Conservation (phyloP, 257 asterid genomes). For the Solanum rostratum region DNA sequence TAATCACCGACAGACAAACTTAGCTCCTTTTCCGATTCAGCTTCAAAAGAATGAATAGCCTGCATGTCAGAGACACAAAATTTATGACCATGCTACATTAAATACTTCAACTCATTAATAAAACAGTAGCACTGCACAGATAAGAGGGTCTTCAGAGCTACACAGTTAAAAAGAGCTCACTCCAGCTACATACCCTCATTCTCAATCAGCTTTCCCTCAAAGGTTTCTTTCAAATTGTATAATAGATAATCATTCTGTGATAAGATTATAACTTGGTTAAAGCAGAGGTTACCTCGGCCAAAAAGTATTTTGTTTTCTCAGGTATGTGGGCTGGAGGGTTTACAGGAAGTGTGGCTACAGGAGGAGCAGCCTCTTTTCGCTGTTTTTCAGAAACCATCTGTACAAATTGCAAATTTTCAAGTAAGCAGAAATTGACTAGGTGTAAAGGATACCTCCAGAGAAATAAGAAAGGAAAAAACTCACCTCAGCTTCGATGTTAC, state of each 20-base stretch:
- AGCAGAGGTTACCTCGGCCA: constrained; percentile 70
- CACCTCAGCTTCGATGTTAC: constrained; percentile 89
- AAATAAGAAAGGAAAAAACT: constrained; percentile 12
- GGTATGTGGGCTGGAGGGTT: constrained; percentile 36
- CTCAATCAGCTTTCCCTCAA: neutral
- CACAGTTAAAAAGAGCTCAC: neutral
- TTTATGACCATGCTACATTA: neutral
- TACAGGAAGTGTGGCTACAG: constrained; percentile 75
- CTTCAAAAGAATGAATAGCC: constrained; percentile 75
- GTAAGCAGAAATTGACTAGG: constrained; percentile 7
- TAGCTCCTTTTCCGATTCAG: constrained; percentile 69
- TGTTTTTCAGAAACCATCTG: constrained; percentile 94
- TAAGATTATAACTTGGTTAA: neutral
- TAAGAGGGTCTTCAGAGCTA: neutral
- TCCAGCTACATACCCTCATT: neutral
- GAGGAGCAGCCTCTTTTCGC: constrained; percentile 97
- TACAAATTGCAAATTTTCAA: constrained; percentile 8
- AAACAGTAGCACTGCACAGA: neutral
- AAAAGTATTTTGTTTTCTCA: constrained; percentile 71
- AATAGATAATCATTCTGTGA: neutral
- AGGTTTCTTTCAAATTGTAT: neutral
- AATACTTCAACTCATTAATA: neutral
- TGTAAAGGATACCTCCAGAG: neutral
- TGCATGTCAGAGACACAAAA: constrained; percentile 11
- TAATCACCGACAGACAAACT: constrained; percentile 76